Base-by-base conservation (phyloP, 2,329 filamentous ascomycete species). In the Paracoccidioides brasiliensis region DNA sequence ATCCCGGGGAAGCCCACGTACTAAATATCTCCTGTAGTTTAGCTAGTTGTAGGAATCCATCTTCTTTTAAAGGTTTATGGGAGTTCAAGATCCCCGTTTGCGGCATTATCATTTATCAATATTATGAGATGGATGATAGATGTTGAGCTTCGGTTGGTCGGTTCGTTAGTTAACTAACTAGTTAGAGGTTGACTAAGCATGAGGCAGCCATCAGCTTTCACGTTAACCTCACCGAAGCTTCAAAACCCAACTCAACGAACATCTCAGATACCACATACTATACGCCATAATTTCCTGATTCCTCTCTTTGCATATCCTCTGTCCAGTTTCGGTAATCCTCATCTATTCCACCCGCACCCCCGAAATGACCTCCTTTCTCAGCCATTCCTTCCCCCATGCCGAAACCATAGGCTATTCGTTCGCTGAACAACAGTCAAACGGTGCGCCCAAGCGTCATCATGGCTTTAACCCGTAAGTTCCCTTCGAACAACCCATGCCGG, bases 391-490 rank as follows among this genome's bases (percentile, higher is more conserved):
- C 64, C 70, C 76, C 62, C 74, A 76, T 59, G 72, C 73, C 64
- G 75, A 77, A 64, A 74, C 73, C 60, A 75, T 80, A 63, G 76
- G 79, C 69, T 83, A 81, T 71, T 82, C 80, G 60, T 84, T 83
- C 75, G 73, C 74, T 60, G 73, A 78, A 56, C 57, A 69, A 67
- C 46, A 52, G 33, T 72, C 73, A 62, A 72, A 73, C 66, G 72
- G 76, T 57, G 73, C 74, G 58, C 72, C 74, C 60, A 74, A 78
- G 65, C 77, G 93, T 76, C 90, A 94, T 74, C 82, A 48, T n/a
- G 45, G 84, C 64, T 96, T 96, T 76, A 90, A 95, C 75, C 90
- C 91, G 90, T 95, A 81, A 67, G 86, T 63, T 51, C 51, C 49
- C 42, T 28, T 38, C 38, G 22, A 8, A 7, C 46, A 42, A 51